Conservation (phyloP, 2,329 filamentous ascomycete genomes). For the Ceratocystis huliohia region DNA sequence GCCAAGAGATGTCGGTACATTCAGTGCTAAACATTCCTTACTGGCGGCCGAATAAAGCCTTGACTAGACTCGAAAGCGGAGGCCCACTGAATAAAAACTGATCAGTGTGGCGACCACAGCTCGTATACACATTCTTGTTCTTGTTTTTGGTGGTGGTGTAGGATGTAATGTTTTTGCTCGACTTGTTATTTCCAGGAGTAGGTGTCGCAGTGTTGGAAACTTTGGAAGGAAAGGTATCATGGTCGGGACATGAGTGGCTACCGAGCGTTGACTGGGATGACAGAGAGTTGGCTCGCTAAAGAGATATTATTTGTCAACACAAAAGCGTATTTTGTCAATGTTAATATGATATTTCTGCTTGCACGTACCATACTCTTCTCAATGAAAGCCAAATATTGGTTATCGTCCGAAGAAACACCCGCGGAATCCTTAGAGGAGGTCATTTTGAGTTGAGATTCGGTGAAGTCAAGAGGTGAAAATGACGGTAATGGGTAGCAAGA, state of each 20-base stretch:
- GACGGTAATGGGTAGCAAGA: too few species aligned
- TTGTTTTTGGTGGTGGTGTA: slow-evolving; percentile 24
- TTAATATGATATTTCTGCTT: too few species aligned
- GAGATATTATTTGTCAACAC: not conserved
- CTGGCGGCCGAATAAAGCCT: slow-evolving; percentile 28
- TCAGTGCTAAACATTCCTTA: not conserved
- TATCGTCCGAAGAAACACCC: not conserved
- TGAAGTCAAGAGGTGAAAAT: not conserved
- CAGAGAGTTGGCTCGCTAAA: slow-evolving; percentile 12
- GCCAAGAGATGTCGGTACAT: too few species aligned
- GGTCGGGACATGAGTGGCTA: not conserved
- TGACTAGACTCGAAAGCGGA: slow-evolving; percentile 34
- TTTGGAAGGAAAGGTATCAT: not conserved
- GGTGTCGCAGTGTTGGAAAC: slow-evolving; percentile 18
- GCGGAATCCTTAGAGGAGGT: slow-evolving; percentile 10
- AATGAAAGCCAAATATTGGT: slow-evolving; percentile 9
- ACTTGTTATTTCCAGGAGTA: not conserved
- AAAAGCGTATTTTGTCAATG: too few species aligned
- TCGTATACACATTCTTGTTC: slow-evolving; percentile 39
- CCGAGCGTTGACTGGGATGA: slow-evolving; percentile 9
- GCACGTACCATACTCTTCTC: slow-evolving; percentile 13
- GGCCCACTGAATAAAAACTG: slow-evolving; percentile 41
- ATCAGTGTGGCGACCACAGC: slow-evolving; percentile 43
- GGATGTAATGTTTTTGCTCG: slow-evolving; percentile 17
- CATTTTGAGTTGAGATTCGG: slow-evolving; percentile 10